These are phyloP conservation scores for Russula dissimulans DNA, from an alignment of 768 basidiomycete species.

Conservation along the genomic window DNA sequence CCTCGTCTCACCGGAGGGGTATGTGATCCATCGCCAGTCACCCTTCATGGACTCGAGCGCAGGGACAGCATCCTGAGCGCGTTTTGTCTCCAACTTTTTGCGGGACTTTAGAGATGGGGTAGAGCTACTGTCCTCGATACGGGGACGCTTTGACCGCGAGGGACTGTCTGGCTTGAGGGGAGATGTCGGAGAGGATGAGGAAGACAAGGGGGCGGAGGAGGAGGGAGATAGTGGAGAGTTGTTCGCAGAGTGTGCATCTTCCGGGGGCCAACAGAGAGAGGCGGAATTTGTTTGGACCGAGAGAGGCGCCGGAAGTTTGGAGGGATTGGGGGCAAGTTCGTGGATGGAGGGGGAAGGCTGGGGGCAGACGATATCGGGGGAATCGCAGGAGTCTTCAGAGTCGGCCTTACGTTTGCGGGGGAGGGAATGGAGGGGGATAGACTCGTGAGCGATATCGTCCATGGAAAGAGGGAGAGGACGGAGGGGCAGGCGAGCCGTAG, in stretches of 20 bases:
- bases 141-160: slow-evolving; percentile 18
- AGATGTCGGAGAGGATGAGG: slow-evolving; percentile 3
- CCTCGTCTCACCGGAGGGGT: slow-evolving; percentile 19
- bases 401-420: slow-evolving; percentile 63
- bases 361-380: slow-evolving; percentile 10
- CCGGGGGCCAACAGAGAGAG: slow-evolving; percentile 6
- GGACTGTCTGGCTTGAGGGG: slow-evolving; percentile 16
- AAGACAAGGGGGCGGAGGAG: not conserved
- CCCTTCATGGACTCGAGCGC: slow-evolving; percentile 19
- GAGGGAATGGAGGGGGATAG: slow-evolving; percentile 37
- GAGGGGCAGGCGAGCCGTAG: slow-evolving; percentile 13
- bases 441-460: slow-evolving; percentile 52
- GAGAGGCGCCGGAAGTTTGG: slow-evolving; percentile 15
- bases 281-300: slow-evolving; percentile 16
- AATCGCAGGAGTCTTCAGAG: slow-evolving; percentile 31
- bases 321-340: slow-evolving; percentile 8
- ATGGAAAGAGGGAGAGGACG: slow-evolving; percentile 30
- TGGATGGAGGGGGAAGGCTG: slow-evolving; percentile 3
- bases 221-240: slow-evolving; percentile 12
- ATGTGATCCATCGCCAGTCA: slow-evolving; percentile 19
- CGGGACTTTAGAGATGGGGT: slow-evolving; percentile 11
- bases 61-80: slow-evolving; percentile 13
- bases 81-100: slow-evolving; percentile 14
- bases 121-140: slow-evolving; percentile 7
- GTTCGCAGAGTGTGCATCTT: slow-evolving; percentile 2